Percentiles rank a stretch among this genome's conserved stretches.
Evolutionary conservation across 345 rosid species (phyloP).

Genomic region (Citrus cavaleriei): DNA sequence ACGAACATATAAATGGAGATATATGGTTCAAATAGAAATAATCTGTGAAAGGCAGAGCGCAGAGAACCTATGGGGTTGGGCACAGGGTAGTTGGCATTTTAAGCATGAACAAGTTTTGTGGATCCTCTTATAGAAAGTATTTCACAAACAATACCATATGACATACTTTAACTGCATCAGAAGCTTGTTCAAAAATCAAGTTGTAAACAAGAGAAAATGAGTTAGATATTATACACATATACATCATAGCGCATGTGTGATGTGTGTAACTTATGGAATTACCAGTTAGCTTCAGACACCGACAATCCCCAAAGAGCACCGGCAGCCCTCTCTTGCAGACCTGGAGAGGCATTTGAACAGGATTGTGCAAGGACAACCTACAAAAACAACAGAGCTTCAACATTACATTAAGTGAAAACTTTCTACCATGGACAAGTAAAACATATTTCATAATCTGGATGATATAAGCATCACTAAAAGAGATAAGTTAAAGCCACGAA

Average conservation of each 20-base stretch:
- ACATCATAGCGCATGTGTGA: neutral
- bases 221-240: neutral
- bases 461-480: neutral
- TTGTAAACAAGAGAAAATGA: neutral
- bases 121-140: neutral
- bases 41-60: neutral
- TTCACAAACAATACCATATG: constrained; percentile 1
- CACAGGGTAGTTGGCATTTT: neutral
- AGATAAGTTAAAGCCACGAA: neutral
- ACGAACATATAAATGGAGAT: neutral
- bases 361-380: constrained; percentile 88
- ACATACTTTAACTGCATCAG: neutral
- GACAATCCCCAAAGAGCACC: constrained; percentile 99
- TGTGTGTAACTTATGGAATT: constrained; percentile 3
- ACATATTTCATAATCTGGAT: neutral
- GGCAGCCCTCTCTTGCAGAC: constrained; percentile 99
- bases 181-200: neutral
- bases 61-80: neutral
- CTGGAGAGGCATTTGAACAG: constrained; percentile 77
- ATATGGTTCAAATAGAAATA: neutral
- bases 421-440: constrained; percentile 1
- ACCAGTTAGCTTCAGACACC: constrained; percentile 93
- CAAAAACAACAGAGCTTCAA: constrained; percentile 20
- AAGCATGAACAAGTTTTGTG: neutral
- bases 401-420: constrained; percentile 3